phyloP scores from a whole-genome alignment of 148 eudicot genomes.

The Polygonum maritimum region DNA sequence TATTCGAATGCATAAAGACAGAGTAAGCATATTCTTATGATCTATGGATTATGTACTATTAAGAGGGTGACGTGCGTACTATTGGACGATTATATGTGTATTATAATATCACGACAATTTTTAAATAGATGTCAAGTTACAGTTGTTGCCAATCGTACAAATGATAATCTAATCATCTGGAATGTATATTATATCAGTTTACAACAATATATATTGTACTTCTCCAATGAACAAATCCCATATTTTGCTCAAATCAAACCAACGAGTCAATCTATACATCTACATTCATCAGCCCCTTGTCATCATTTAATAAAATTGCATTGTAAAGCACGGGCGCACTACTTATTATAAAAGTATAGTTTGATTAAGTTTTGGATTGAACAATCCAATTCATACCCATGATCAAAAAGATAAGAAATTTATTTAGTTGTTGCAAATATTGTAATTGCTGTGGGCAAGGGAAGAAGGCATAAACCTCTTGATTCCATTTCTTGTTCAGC shows the following conservation, averaged over 20 bases:
- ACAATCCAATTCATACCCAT: background rate
- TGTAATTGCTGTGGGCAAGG: background rate
- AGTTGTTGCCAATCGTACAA: background rate
- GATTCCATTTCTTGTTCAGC: conserved; percentile 1
- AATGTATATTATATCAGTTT: background rate
- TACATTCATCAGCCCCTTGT: background rate
- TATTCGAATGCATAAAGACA: background rate
- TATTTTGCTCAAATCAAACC: background rate
- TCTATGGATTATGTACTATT: background rate
- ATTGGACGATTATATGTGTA: background rate
- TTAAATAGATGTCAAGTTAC: background rate
- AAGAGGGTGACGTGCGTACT: background rate
- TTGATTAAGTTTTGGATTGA: background rate
- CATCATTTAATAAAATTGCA: background rate
- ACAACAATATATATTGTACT: background rate
- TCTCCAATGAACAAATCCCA: background rate
- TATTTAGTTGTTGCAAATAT: background rate
- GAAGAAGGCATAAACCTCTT: background rate
- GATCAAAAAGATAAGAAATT: background rate
- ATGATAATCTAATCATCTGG: background rate
- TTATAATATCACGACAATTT: background rate
- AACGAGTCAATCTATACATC: background rate
- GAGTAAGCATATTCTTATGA: background rate
- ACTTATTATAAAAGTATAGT: background rate
- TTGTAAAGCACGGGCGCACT: background rate